A percentile compares a stretch with the other conserved stretches of the same genome.
Conservation (phyloP, 352 stramenopile species). For the Phytophthora agathidicida region DNA sequence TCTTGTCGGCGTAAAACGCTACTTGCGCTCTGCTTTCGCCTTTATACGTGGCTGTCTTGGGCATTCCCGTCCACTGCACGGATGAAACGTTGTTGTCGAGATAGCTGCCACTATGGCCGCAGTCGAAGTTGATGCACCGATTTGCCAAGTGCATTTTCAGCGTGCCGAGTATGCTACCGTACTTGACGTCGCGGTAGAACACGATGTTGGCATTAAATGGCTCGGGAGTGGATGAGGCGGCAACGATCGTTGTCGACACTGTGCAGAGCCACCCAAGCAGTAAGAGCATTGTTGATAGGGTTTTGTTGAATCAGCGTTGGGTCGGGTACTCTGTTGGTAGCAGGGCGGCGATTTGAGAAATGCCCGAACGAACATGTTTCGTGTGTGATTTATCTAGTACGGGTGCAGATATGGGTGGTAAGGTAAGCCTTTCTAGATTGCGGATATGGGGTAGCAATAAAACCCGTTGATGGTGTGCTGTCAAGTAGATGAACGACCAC, state of each 20-base stretch:
- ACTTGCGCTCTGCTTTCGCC: neutral
- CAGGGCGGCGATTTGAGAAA: neutral
- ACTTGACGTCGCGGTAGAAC: neutral
- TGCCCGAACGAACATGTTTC: too few species aligned
- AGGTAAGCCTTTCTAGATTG: too few species aligned
- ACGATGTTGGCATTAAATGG: neutral
- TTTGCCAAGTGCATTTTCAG: neutral
- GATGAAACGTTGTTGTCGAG: conserved; percentile 2
- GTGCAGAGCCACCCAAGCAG: neutral
- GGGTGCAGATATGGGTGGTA: too few species aligned
- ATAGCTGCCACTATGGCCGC: neutral
- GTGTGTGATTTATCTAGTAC: too few species aligned
- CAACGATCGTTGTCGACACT: neutral
- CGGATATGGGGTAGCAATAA: too few species aligned
- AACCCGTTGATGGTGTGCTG: too few species aligned
- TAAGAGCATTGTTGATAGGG: neutral
- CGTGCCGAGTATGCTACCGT: neutral
- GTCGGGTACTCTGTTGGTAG: neutral
- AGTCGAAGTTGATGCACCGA: neutral
- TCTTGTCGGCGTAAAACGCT: neutral
- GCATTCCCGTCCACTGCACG: neutral
- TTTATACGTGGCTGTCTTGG: neutral
- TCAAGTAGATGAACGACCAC: too few species aligned
- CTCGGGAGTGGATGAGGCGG: neutral
- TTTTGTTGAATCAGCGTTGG: too few species aligned